Conservation (phyloP, 495 filamentous ascomycete genomes). For the Cercophora samala region DNA sequence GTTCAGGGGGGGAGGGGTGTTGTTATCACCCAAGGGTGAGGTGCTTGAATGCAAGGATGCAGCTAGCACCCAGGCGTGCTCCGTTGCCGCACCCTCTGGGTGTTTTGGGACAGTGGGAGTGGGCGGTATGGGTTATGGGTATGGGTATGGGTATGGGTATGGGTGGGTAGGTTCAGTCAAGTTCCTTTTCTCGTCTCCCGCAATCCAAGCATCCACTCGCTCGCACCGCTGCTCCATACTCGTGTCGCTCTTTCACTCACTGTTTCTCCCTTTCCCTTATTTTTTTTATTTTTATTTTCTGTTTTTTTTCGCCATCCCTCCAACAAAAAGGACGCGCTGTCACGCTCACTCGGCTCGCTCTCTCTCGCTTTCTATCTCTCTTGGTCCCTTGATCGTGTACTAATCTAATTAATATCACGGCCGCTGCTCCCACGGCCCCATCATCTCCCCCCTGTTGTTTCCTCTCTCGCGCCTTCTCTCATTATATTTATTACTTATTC, state of each 20-base stretch:
- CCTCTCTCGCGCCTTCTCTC: constrained; percentile 16
- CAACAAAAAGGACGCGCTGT: not conserved
- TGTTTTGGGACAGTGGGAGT: not conserved
- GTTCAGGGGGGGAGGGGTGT: not conserved
- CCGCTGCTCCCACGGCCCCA: constrained; percentile 6
- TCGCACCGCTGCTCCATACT: constrained; percentile 2
- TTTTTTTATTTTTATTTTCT: constrained; percentile 9
- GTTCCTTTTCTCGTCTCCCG: constrained; percentile 2
- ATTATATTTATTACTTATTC: constrained; percentile 12
- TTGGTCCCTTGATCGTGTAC: constrained; percentile 7
- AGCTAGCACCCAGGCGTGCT: not conserved
- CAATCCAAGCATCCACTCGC: constrained; percentile 5
- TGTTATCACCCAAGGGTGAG: not conserved
- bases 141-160: too few species aligned
- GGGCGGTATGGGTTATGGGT: not conserved
- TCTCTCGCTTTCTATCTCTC: not conserved
- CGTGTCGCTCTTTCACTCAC: constrained; percentile 9
- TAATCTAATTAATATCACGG: constrained; percentile 13
- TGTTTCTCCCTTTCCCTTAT: constrained; percentile 7
- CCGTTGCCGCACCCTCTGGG: constrained; percentile 7
- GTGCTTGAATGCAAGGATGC: constrained; percentile 6
- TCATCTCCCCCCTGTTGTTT: not conserved
- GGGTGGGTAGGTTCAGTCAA: too few species aligned
- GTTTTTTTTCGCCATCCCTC: not conserved
- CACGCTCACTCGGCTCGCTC: not conserved